Percentiles rank a stretch among this genome's conserved stretches.
Evolutionary conservation across 164 flowering plant genomes (phyloP).

Genomic region (Nymphaea colorata): DNA sequence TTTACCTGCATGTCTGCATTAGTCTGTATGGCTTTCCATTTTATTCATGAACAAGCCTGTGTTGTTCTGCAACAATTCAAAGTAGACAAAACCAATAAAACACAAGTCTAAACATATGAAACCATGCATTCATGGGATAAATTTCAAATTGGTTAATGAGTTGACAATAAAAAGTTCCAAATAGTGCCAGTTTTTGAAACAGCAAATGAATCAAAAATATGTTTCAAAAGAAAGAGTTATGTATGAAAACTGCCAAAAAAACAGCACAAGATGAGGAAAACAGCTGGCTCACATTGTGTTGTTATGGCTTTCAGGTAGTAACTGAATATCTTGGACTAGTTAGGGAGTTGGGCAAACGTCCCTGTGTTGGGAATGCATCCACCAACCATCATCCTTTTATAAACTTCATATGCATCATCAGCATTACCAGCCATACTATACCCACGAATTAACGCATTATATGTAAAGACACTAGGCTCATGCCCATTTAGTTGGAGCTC

Average conservation of each 20-base stretch:
- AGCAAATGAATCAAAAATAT: neutral
- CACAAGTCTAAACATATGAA: neutral
- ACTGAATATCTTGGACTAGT: conserved; percentile 15
- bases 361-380: conserved; percentile 78
- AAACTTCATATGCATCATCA: conserved; percentile 66
- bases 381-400: conserved; percentile 71
- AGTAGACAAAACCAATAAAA: neutral
- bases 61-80: neutral
- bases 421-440: conserved; percentile 53
- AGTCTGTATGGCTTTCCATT: neutral
- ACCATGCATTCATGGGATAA: neutral
- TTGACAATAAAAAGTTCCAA: neutral
- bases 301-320: neutral
- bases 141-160: neutral
- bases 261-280: neutral
- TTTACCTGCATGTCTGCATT: neutral
- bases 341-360: conserved; percentile 87
- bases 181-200: neutral
- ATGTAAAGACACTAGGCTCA: conserved; percentile 75
- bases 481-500: conserved; percentile 51
- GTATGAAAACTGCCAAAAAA: neutral
- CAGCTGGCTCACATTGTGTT: neutral
- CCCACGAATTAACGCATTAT: conserved; percentile 80
- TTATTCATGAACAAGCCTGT: neutral
- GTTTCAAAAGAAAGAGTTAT: neutral